Percentiles rank a stretch among this genome's conserved stretches.
These are phyloP conservation scores for Sclerotinia subarctica DNA, from an alignment of 2,329 filamentous ascomycete species.

Conservation along the genomic window DNA sequence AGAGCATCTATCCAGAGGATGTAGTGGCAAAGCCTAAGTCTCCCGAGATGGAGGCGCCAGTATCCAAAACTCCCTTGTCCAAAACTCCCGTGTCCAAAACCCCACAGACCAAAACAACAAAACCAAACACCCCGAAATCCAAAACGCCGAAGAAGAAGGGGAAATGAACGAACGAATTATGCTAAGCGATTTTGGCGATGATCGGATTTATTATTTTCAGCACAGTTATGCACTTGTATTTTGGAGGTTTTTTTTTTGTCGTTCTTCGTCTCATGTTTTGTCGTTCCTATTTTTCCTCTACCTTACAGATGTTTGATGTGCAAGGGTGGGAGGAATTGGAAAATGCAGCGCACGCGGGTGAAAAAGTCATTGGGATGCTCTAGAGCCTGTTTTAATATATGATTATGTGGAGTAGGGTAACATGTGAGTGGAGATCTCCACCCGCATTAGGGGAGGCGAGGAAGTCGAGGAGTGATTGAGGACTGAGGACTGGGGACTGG, in stretches of 20 bases:
- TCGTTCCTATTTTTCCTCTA: background rate
- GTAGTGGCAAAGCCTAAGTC: constrained; percentile 5
- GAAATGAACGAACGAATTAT: background rate
- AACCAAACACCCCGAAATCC: background rate
- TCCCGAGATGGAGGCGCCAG: background rate
- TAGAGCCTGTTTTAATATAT: background rate
- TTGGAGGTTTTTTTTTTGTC: background rate
- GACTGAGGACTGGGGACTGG: background rate
- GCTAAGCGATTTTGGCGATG: background rate
- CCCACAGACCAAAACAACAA: background rate
- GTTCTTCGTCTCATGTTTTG: background rate
- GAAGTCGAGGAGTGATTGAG: background rate
- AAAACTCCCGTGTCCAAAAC: background rate
- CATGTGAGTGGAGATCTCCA: background rate
- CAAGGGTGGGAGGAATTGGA: background rate
- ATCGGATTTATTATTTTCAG: background rate
- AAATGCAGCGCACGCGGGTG: background rate
- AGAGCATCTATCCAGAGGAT: constrained; percentile 21
- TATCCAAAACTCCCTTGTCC: background rate
- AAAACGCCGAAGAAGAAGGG: constrained; percentile 15
- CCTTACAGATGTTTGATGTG: background rate
- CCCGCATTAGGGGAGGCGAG: background rate
- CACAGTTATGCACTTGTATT: background rate
- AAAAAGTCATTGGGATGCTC: background rate
- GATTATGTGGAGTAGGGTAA: background rate